Conservation (phyloP, 768 basidiomycete species). For the Lactifluus pinguis region DNA sequence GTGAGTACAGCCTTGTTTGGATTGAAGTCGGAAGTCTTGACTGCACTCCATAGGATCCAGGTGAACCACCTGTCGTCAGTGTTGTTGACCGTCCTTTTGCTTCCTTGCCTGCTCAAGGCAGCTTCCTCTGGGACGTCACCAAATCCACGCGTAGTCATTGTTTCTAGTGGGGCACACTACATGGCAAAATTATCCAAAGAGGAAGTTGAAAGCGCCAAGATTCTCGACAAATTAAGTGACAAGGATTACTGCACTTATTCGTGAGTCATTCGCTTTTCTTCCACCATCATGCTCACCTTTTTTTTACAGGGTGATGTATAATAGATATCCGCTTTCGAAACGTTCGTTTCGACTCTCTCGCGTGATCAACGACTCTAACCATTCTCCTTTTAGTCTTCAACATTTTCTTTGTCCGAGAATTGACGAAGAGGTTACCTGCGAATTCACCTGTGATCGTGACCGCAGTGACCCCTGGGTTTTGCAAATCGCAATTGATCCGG, state of each 20-base stretch:
- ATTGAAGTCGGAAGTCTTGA: not conserved
- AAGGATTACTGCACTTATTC: constrained; percentile 3
- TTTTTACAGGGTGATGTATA: constrained; percentile 2
- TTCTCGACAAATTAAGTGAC: constrained; percentile 5
- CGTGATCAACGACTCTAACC: not conserved
- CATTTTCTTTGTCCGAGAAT: constrained; percentile 13
- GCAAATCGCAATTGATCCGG: constrained; percentile 7
- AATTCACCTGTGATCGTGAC: constrained; percentile 13
- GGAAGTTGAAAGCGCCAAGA: constrained; percentile 3
- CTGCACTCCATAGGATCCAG: constrained; percentile 31
- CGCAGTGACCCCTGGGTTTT: constrained; percentile 13
- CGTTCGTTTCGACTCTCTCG: not conserved
- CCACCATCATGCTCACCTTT: not conserved
- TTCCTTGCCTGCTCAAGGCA: constrained; percentile 13
- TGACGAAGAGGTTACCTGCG: constrained; percentile 13
- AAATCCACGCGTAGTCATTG: constrained; percentile 13
- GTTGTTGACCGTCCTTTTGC: constrained; percentile 7
- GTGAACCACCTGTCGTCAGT: constrained; percentile 28
- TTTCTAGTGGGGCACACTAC: constrained; percentile 13
- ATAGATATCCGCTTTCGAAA: constrained; percentile 10
- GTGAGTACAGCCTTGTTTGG: constrained; percentile 15
- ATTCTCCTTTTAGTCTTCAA: constrained; percentile 3
- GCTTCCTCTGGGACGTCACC: constrained; percentile 7
- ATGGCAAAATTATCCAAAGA: not conserved
- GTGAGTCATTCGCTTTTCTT: not conserved